Conservation (phyloP, 179 eudicot genomes). For the Carnegiea gigantea region DNA sequence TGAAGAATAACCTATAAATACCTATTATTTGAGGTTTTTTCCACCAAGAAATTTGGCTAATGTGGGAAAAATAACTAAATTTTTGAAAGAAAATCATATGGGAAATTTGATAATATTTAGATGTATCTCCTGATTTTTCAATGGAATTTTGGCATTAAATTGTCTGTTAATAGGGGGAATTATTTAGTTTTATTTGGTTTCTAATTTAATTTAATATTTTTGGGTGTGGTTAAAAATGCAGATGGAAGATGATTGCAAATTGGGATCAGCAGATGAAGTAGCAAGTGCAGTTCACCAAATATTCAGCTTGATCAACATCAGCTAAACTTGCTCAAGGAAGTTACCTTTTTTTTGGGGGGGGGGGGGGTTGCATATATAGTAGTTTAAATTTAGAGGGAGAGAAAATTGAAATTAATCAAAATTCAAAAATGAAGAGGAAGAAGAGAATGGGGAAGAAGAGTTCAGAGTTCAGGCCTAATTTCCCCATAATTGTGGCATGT, state of each 20-base stretch:
- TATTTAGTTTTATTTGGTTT: not conserved
- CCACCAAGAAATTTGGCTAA: too few species aligned
- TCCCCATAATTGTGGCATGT: constrained; percentile 17
- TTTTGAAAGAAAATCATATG: too few species aligned
- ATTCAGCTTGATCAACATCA: constrained; percentile 36
- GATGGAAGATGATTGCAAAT: constrained; percentile 50
- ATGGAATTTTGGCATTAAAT: too few species aligned
- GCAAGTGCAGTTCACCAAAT: constrained; percentile 46
- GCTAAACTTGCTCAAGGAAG: constrained; percentile 21
- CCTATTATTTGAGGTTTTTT: too few species aligned
- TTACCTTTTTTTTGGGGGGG: not conserved
- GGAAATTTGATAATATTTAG: too few species aligned
- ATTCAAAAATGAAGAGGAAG: not conserved
- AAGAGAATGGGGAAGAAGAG: not conserved
- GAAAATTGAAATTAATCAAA: not conserved
- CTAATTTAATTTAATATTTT: not conserved
- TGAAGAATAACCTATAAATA: too few species aligned
- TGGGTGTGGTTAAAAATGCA: constrained; percentile 22
- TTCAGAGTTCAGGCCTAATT: constrained; percentile 2
- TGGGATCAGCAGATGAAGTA: constrained; percentile 43
- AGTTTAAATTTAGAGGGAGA: not conserved
- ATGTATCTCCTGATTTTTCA: too few species aligned
- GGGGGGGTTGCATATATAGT: constrained; percentile 12
- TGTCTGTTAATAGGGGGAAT: too few species aligned
- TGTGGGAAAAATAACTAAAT: too few species aligned